Evolutionary conservation across 768 basidiomycete species (phyloP).

Genomic region (Boletus edulis): DNA sequence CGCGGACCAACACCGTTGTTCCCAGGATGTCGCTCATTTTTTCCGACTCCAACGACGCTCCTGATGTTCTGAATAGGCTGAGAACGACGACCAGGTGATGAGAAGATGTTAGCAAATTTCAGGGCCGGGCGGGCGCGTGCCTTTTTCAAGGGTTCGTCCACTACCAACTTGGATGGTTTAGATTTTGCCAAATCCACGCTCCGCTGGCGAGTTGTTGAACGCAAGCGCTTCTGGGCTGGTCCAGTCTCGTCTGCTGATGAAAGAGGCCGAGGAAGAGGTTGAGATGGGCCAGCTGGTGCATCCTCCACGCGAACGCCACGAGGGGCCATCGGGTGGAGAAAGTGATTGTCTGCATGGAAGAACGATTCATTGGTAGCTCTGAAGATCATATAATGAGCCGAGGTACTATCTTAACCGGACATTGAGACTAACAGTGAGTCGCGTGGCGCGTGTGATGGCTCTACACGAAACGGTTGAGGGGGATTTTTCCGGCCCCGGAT

Average conservation of each 20-base stretch:
- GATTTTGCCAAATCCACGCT: constrained; percentile 48
- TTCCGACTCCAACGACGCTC: constrained; percentile 48
- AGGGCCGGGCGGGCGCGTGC: constrained; percentile 88
- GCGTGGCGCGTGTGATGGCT: constrained; percentile 45
- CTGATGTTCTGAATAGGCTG: constrained; percentile 70
- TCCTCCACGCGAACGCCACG: constrained; percentile 44
- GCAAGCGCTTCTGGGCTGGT: constrained; percentile 72
- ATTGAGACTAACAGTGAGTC: constrained; percentile 57
- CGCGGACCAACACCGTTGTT: constrained; percentile 51
- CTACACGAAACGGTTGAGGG: constrained; percentile 56
- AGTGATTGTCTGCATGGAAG: constrained; percentile 54
- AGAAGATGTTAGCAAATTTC: constrained; percentile 85
- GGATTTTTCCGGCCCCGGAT: constrained; percentile 58
- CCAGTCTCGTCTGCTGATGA: constrained; percentile 83
- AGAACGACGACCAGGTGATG: constrained; percentile 78
- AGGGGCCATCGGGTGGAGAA: constrained; percentile 45
- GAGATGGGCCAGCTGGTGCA: constrained; percentile 38
- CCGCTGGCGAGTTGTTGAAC: constrained; percentile 57
- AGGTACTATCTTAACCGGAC: background rate
- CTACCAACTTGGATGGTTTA: constrained; percentile 58
- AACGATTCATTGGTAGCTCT: constrained; percentile 60
- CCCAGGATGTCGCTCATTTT: constrained; percentile 46
- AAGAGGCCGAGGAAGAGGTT: constrained; percentile 60
- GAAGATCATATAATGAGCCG: constrained; percentile 6
- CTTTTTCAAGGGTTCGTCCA: constrained; percentile 81